These are phyloP conservation scores for Lotmaria passim DNA, from an alignment of 208 protist genomes.

Conservation along the genomic window DNA sequence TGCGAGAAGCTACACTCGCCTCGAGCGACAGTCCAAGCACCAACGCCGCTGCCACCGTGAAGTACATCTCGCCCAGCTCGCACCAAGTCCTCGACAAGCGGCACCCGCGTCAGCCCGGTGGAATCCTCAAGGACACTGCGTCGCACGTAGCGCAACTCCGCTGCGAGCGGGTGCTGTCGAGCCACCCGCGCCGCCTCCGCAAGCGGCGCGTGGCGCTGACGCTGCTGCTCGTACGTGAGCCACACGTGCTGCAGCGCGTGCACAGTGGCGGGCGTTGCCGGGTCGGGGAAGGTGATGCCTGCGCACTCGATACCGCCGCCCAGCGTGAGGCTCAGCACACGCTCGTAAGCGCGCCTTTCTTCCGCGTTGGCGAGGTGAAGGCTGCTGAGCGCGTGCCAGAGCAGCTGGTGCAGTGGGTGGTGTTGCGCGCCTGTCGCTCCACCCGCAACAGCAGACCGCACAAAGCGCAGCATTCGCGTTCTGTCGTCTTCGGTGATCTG, in stretches of 20 bases:
- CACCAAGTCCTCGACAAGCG: slow-evolving; percentile 21
- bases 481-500: slow-evolving; percentile 12
- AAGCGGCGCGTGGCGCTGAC: slow-evolving; percentile 24
- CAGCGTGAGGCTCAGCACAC: slow-evolving; percentile 42
- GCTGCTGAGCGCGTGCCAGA: slow-evolving; percentile 21
- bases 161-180: slow-evolving; percentile 25
- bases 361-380: slow-evolving; percentile 9
- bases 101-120: slow-evolving; percentile 19
- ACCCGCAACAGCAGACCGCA: background rate
- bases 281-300: slow-evolving; percentile 60
- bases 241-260: slow-evolving; percentile 61
- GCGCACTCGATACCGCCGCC: slow-evolving; percentile 71
- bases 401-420: slow-evolving; percentile 24
- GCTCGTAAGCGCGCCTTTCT: slow-evolving; percentile 23
- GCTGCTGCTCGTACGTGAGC: slow-evolving; percentile 36
- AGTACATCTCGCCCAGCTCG: background rate
- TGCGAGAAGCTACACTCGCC: slow-evolving; percentile 37
- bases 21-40: background rate
- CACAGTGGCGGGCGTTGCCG: slow-evolving; percentile 33
- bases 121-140: slow-evolving; percentile 12
- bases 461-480: slow-evolving; percentile 16
- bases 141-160: slow-evolving; percentile 17
- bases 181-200: slow-evolving; percentile 25
- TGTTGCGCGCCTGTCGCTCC: background rate
- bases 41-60: background rate